These are phyloP conservation scores for Rhododendron vialii DNA, from an alignment of 148 eudicot species.

Conservation along the genomic window DNA sequence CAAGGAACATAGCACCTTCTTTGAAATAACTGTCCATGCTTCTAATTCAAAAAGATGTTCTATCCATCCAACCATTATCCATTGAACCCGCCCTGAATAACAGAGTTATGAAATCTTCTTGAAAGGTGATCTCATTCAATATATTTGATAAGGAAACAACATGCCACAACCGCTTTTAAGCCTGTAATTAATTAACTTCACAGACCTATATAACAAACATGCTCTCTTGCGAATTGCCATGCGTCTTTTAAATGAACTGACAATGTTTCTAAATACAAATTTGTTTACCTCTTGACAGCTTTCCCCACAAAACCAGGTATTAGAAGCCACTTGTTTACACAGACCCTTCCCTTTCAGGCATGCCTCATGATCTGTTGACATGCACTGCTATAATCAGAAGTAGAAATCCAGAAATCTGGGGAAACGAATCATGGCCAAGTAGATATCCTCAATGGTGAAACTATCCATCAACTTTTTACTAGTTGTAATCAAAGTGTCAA, in stretches of 20 bases:
- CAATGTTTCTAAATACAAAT: neutral
- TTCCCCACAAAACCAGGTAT: constrained; percentile 70
- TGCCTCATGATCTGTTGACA: constrained; percentile 64
- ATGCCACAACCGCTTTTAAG: neutral
- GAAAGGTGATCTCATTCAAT: neutral
- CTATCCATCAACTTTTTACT: neutral
- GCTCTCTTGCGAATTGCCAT: neutral
- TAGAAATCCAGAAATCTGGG: neutral
- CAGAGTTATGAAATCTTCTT: neutral
- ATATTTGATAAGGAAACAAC: neutral
- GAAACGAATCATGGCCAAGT: constrained; percentile 2
- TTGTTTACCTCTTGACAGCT: constrained; percentile 66
- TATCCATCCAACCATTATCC: neutral
- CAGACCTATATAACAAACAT: neutral
- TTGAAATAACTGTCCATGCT: neutral
- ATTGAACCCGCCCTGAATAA: neutral
- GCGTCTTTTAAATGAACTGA: neutral
- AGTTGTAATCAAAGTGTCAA: neutral
- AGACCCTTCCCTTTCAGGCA: constrained; percentile 45
- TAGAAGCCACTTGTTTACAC: constrained; percentile 26
- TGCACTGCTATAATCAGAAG: constrained; percentile 19
- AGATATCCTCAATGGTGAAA: neutral
- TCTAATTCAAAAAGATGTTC: neutral
- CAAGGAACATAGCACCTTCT: neutral
- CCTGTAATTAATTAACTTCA: neutral